A percentile compares a stretch with the other conserved stretches of the same genome.
These are phyloP conservation scores for Ustilago esculenta DNA, from an alignment of 1,284 basidiomycete species.

Conservation along the genomic window DNA sequence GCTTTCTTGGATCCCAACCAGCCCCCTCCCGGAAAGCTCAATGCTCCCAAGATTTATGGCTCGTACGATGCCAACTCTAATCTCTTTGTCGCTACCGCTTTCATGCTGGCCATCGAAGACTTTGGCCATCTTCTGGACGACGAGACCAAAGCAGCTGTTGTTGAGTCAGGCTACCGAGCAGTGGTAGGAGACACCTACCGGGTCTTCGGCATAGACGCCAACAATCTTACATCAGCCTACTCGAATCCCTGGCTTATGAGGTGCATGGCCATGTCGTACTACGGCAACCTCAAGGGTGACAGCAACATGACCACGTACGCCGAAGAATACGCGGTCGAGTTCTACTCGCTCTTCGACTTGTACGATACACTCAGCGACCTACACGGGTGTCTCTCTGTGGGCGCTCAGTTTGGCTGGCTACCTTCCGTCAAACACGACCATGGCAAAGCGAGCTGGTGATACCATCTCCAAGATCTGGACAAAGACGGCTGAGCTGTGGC, in stretches of 20 bases:
- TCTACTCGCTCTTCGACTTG: conserved; percentile 38
- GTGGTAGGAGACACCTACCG: conserved; percentile 38
- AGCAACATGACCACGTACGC: conserved; percentile 36
- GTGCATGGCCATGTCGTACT: conserved; percentile 42
- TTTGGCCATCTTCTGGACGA: conserved; percentile 27
- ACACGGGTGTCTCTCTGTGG: conserved; percentile 41
- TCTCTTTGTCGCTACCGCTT: conserved; percentile 37
- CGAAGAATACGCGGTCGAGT: conserved; percentile 27
- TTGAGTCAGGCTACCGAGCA: conserved; percentile 35
- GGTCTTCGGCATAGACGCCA: conserved; percentile 26
- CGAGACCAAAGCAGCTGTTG: conserved; percentile 19
- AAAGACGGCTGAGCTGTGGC: conserved; percentile 37
- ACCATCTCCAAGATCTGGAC: conserved; percentile 40
- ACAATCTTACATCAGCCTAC: conserved; percentile 36
- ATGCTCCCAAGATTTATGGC: conserved; percentile 36
- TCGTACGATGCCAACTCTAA: conserved; percentile 39
- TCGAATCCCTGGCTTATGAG: conserved; percentile 40
- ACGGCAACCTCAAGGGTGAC: conserved; percentile 34
- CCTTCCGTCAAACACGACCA: conserved; percentile 33
- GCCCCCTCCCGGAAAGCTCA: conserved; percentile 28
- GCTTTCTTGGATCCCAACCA: conserved; percentile 33
- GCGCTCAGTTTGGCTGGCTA: conserved; percentile 32
- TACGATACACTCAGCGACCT: conserved; percentile 39
- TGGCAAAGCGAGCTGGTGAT: conserved; percentile 28
- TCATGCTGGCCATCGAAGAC: conserved; percentile 34